These are phyloP conservation scores for Peronospora tabacina DNA, from an alignment of 352 stramenopile genomes.

Conservation along the genomic window DNA sequence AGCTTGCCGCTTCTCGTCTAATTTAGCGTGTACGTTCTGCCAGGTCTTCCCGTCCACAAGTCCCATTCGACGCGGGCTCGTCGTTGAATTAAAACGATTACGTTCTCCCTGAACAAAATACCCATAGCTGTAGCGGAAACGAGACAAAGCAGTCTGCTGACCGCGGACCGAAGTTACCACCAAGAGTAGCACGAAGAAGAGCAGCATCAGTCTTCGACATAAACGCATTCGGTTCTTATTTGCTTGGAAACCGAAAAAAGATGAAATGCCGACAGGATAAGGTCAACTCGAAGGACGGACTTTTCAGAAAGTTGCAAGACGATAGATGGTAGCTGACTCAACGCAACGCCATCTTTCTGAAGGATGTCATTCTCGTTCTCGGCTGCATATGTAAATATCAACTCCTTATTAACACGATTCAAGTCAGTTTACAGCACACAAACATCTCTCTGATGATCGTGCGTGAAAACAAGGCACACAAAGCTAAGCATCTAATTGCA, in stretches of 20 bases:
- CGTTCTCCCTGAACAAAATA: conserved; percentile 23
- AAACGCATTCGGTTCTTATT: background rate
- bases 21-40: conserved; percentile 17
- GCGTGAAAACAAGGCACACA: background rate
- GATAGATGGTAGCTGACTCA: conserved; percentile 9
- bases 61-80: conserved; percentile 20
- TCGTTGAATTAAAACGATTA: conserved; percentile 4
- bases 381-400: background rate
- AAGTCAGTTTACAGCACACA: conserved; percentile 20
- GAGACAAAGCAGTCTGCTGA: conserved; percentile 1
- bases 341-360: conserved; percentile 2
- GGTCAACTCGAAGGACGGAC: background rate
- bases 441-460: conserved; percentile 6
- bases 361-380: conserved; percentile 1
- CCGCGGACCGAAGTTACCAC: conserved; percentile 1
- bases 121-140: conserved; percentile 11
- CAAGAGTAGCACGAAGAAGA: conserved; percentile 9
- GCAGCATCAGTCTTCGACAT: background rate
- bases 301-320: conserved; percentile 1
- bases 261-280: conserved; percentile 1
- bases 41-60: conserved; percentile 24
- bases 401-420: conserved; percentile 12
- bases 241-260: conserved; percentile 8
- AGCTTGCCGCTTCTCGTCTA: conserved; percentile 5
- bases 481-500: conserved; percentile 11